These are phyloP conservation scores for Aspergillus ustus DNA, from an alignment of 2,329 filamentous ascomycete genomes.

Conservation along the genomic window DNA sequence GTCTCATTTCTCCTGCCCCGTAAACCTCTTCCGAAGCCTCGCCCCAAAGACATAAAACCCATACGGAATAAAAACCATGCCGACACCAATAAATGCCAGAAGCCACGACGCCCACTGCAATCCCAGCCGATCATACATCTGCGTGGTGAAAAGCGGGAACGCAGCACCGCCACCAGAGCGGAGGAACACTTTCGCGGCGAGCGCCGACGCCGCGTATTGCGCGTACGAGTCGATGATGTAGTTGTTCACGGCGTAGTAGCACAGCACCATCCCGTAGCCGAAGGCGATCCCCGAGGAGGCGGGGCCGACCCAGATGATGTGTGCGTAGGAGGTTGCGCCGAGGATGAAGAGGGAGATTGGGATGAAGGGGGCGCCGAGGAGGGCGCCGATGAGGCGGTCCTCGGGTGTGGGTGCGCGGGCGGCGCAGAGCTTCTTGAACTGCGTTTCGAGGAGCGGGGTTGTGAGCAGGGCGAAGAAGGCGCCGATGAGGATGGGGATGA, in stretches of 20 bases:
- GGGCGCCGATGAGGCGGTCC: conserved; percentile 75
- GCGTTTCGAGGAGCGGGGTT: conserved; percentile 65
- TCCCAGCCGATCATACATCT: background rate
- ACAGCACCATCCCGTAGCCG: conserved; percentile 79
- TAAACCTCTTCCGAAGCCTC: background rate
- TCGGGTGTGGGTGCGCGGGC: conserved; percentile 74
- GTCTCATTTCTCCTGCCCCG: background rate
- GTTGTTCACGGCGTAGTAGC: conserved; percentile 76
- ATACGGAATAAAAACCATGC: background rate
- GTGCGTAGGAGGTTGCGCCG: conserved; percentile 65
- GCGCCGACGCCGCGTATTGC: background rate
- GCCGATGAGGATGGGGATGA: conserved; percentile 40
- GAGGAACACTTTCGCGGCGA: background rate
- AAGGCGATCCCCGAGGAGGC: conserved; percentile 67
- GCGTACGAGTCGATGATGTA: conserved; percentile 48
- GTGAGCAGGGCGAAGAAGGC: conserved; percentile 36
- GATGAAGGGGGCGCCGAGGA: conserved; percentile 70
- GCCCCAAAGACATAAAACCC: background rate
- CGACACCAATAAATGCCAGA: background rate
- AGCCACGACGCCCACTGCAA: background rate
- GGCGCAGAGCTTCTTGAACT: conserved; percentile 67
- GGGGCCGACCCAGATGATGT: conserved; percentile 59
- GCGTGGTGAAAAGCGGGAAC: conserved; percentile 2
- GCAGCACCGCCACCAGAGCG: background rate
- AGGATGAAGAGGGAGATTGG: conserved; percentile 66